Percentiles rank a stretch among this genome's conserved stretches.
Conservation (phyloP, 2,329 filamentous ascomycete genomes). For the Phyllosticta citriasiana region DNA sequence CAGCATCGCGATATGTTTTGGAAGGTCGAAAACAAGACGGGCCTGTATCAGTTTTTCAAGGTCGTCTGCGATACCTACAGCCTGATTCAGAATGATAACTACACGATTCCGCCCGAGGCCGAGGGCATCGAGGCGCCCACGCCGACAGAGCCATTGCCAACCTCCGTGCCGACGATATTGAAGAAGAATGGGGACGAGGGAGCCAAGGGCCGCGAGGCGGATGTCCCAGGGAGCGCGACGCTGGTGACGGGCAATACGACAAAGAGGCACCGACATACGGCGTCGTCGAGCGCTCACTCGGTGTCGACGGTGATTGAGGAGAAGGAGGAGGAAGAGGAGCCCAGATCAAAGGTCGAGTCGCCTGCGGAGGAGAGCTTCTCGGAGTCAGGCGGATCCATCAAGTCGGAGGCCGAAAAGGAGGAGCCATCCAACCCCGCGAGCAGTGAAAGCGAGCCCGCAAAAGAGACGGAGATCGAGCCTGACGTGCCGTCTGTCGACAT, state of each 20-base stretch:
- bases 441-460: background rate
- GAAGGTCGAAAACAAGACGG: slow-evolving; percentile 83
- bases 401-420: slow-evolving; percentile 5
- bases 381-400: slow-evolving; percentile 12
- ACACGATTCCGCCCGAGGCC: slow-evolving; percentile 87
- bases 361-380: slow-evolving; percentile 15
- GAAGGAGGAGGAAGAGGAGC: slow-evolving; percentile 57
- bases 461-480: background rate
- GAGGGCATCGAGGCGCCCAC: slow-evolving; percentile 59
- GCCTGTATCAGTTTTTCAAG: slow-evolving; percentile 93
- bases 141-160: slow-evolving; percentile 12
- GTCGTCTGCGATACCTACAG: slow-evolving; percentile 89
- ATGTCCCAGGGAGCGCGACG: slow-evolving; percentile 30
- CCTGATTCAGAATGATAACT: slow-evolving; percentile 84
- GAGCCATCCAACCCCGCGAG: slow-evolving; percentile 1
- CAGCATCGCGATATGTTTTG: slow-evolving; percentile 93
- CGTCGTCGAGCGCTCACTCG: slow-evolving; percentile 61
- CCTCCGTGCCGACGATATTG: slow-evolving; percentile 21
- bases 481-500: background rate
- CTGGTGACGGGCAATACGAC: slow-evolving; percentile 58
- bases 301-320: slow-evolving; percentile 77
- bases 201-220: slow-evolving; percentile 12
- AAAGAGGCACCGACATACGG: slow-evolving; percentile 72
- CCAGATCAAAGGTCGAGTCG: slow-evolving; percentile 14
- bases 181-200: slow-evolving; percentile 19